These are phyloP conservation scores for Xenoacremonium recifei DNA, from an alignment of 2,329 filamentous ascomycete genomes.

Conservation along the genomic window DNA sequence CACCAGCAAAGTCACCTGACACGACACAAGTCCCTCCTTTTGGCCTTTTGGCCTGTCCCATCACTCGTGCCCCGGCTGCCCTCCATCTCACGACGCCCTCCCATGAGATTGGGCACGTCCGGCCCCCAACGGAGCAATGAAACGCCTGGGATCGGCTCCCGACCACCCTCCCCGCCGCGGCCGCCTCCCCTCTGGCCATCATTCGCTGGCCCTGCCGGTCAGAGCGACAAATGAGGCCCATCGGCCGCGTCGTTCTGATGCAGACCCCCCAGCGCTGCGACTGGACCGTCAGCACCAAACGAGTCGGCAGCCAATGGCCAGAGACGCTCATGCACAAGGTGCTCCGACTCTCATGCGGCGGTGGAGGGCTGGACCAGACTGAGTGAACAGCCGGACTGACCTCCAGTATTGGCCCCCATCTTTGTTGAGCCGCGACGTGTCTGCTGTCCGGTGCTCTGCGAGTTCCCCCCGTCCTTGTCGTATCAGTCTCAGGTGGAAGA, in stretches of 20 bases:
- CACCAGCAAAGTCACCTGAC: too few relatives aligned
- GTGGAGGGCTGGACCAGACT: slow-evolving; percentile 6
- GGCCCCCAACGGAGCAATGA: slow-evolving; percentile 18
- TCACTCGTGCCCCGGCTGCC: not conserved
- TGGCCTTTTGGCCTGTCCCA: not conserved
- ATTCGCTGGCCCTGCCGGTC: slow-evolving; percentile 25
- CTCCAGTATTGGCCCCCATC: slow-evolving; percentile 7
- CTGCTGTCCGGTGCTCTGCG: not conserved
- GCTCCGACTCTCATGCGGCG: slow-evolving; percentile 11
- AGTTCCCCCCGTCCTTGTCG: too few relatives aligned
- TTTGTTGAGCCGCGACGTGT: slow-evolving; percentile 9
- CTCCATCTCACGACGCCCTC: not conserved
- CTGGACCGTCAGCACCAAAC: not conserved
- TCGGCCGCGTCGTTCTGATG: slow-evolving; percentile 9
- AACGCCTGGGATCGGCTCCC: slow-evolving; percentile 9
- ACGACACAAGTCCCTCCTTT: not conserved
- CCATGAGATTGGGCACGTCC: slow-evolving; percentile 1
- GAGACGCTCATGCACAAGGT: not conserved
- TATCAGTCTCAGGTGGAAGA: not conserved
- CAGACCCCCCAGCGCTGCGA: slow-evolving; percentile 18
- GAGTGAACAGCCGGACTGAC: slow-evolving; percentile 12
- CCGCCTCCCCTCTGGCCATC: slow-evolving; percentile 4
- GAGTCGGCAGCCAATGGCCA: slow-evolving; percentile 13
- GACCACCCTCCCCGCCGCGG: slow-evolving; percentile 12
- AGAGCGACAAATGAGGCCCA: slow-evolving; percentile 12